Conservation (phyloP, 2,329 filamentous ascomycete genomes). For the Akanthomyces lecanii region DNA sequence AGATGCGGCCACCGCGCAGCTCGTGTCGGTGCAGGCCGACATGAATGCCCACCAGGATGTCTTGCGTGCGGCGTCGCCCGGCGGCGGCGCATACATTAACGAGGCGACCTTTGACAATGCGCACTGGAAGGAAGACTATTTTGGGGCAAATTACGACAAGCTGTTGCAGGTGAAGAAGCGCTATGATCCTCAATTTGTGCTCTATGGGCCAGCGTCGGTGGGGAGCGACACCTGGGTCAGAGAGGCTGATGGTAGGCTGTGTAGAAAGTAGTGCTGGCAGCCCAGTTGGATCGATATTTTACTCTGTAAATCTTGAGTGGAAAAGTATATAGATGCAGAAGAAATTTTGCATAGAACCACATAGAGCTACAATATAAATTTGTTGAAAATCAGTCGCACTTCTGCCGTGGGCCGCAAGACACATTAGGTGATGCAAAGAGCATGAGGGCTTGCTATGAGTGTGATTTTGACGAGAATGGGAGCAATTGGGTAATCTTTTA, state of each 20-base stretch:
- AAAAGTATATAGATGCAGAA: neutral
- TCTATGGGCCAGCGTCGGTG: constrained; percentile 46
- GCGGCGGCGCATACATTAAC: constrained; percentile 45
- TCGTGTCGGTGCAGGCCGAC: neutral
- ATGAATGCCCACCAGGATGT: constrained; percentile 4
- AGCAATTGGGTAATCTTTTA: no score
- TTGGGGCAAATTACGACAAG: constrained; percentile 40
- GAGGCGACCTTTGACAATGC: constrained; percentile 46
- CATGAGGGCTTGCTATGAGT: no score
- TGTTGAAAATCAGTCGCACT: no score
- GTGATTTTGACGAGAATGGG: no score
- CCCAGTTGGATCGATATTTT: no score
- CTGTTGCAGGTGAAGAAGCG: constrained; percentile 44
- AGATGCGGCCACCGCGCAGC: neutral
- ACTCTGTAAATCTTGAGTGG: neutral
- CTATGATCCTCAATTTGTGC: constrained; percentile 44
- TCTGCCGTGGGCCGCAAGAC: no score
- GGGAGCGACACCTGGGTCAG: constrained; percentile 47
- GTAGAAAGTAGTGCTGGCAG: constrained; percentile 20
- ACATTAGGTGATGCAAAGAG: no score
- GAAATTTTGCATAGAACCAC: neutral
- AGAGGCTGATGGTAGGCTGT: constrained; percentile 37
- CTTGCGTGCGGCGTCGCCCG: constrained; percentile 37
- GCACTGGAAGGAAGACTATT: constrained; percentile 42
- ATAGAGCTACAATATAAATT: no score